Base-by-base conservation (phyloP, 768 basidiomycete species). In the Arthromyces matolae region DNA sequence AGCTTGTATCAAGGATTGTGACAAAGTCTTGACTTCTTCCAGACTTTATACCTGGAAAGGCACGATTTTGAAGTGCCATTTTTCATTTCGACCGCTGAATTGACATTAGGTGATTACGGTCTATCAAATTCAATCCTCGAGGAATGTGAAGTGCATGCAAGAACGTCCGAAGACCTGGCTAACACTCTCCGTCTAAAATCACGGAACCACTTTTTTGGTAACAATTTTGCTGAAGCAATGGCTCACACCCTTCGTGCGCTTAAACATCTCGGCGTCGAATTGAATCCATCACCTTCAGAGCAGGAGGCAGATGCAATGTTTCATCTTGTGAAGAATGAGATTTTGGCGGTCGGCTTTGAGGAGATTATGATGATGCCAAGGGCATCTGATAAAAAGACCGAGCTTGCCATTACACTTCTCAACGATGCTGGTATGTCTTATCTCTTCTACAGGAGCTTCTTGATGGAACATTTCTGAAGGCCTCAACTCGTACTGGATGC, bases 401-500 rank as follows among this genome's bases (percentile, higher is more conserved):
- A 86, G 55, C 70, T 89, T 25, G 82, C 83, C 8, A 80, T 86
- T 8, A 69, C 77, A 9, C 62, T 87, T 38, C 68, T 87, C 24
- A 84, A 84, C 54, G 86, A 89, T 56, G 84, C 84, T 18, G 82
- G 83, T 79, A 51, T 32, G 68, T 54, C 8, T 24, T 23, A 14
- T 25, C 36, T 9, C n/a, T n/a, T n/a, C n/a, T n/a, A n/a, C n/a
- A n/a, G n/a, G n/a, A n/a, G n/a, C n/a, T n/a, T n/a, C n/a, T n/a
- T n/a, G n/a, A n/a, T n/a, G n/a, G n/a, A 18, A 37, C 41, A 14
- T 37, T 24, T 9, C 24, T 24, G 12, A 42, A 84, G 83, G 82
- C 4, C 77, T 78, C 23, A 83, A 83, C 60, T 83, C 85, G 9
- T 86, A 86, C 56, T 87, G 85, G 85, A 83, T 77, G 54, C 71